Evolutionary conservation across 108 stramenopile genomes (phyloP), one percentile per base, ranked within the genome.

Genomic region (Nannochloropsis granulata): DNA sequence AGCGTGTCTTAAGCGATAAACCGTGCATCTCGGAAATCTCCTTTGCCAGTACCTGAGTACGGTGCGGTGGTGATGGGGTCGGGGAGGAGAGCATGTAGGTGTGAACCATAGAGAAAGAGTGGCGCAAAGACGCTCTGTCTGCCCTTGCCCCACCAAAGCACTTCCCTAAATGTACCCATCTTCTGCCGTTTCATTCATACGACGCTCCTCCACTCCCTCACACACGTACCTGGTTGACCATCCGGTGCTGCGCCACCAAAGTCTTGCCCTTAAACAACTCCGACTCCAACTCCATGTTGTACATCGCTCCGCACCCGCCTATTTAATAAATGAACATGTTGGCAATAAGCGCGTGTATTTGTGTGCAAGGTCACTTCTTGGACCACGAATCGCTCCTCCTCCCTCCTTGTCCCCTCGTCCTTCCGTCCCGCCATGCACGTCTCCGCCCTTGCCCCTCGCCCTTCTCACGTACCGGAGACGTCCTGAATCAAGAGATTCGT

Each of bases 11-110:
- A 23, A 89, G 78, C 43, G 88, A 88, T 13, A 89, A 85, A 44
- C 88, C 88, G 44, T 89, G 88, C 88, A 89, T 89, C 23, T 85
- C 87, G 24, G 88, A 87, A 44, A 89, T 89, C 85, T 89, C 87
- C 24, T 85, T 43, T 56, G 82, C 85, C 26, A 89, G 85, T 16
- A 71, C 56, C 56, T 71, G 56, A 71, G 56, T 71, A 71, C 5
- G 56, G 2, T 71, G n/a, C 16, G 5, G 0, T 71, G 34, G 1
- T 1, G 34, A 34, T 34, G 34, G 34, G 1, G 1, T 34, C 34
- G 34, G 34, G 34, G 34, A 34, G 34, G 34, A 34, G 34, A 34
- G 5, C 5, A 34, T 5, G 34, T 34, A 34, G 1, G 34, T 34
- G 34, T 34, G 34, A 34, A 5, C 34, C 34, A 34, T 5, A 34